phyloP scores from a whole-genome alignment of 2,329 filamentous ascomycete genomes.

The Fusarium citri region DNA sequence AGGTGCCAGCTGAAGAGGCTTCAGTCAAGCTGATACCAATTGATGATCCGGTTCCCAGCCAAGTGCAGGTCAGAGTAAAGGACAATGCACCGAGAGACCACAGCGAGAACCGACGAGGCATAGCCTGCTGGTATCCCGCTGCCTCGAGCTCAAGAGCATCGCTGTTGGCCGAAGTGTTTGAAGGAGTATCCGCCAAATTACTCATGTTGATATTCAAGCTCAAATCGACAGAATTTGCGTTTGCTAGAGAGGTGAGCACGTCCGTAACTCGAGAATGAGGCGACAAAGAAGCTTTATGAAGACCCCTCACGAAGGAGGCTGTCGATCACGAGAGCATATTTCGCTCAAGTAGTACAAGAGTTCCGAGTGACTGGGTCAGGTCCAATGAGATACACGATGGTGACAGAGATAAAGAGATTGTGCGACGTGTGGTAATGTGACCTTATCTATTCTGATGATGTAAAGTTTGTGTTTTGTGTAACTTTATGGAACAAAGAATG shows the following conservation, averaged over 20 bases:
- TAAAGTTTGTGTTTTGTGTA: neutral
- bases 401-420: slow-evolving; percentile 2
- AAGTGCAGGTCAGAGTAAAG: slow-evolving; percentile 49
- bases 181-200: neutral
- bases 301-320: neutral
- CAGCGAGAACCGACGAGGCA: slow-evolving; percentile 49
- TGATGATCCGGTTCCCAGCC: slow-evolving; percentile 47
- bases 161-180: neutral
- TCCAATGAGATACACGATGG: neutral
- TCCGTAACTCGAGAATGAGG: fast-evolving
- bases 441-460: neutral
- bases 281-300: neutral
- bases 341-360: neutral
- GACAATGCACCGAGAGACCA: slow-evolving; percentile 45
- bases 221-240: neutral
- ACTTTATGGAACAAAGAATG: neutral
- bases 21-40: slow-evolving; percentile 47
- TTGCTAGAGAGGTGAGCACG: neutral
- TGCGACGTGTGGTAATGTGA: neutral
- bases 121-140: slow-evolving; percentile 46
- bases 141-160: slow-evolving; percentile 50
- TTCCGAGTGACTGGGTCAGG: neutral
- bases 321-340: neutral
- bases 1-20: slow-evolving; percentile 40
- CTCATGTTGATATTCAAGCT: neutral